Evolutionary conservation across 2,329 filamentous ascomycete genomes (phyloP), one percentile per base, ranked within the genome.

Genomic region (Aspergillus sp.): DNA sequence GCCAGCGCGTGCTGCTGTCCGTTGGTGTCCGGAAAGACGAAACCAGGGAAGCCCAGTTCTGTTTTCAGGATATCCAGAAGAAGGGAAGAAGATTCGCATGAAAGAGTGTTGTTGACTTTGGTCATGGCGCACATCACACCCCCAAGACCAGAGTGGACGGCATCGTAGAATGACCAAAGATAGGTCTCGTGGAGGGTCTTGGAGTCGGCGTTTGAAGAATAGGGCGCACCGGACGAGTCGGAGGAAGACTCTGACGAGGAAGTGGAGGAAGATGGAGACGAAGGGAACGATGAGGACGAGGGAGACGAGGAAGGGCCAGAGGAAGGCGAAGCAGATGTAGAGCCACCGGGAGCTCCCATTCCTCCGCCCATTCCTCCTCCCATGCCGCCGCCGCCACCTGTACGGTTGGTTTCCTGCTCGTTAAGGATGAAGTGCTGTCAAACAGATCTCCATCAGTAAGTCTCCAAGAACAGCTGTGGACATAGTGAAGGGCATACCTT

Each of bases 121-220:
- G 76, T 34, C 11, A 36, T 36, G 6, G 56, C 68, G 63, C 78
- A 79, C 77, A 80, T 80, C 16, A 78, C 61, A 6, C 71, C 72
- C 11, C 73, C 66, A 3, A 88, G 85, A 10, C 87, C 86, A 7
- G 87, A 87, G 50, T 78, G 78, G 49, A 90, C 81, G 1, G 86
- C 86, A 63, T 91, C 87, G 21, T 82, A 86, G 64, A 91, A 92
- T 0, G 88, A 88, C 88, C 88, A 91, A 25, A 87, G 75, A 65
- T 91, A 92, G 4, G 90, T 71, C 68, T 91, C 88, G 62, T 91
- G 88, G 65, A 91, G 75, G 1, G 88, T 87, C 56, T 87, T 83
- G 68, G 91, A 88, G 54, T 89, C 87, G 16, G 89, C 76, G 60
- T 87, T 88, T 31, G 62, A 62, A 13, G 58, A 64, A 81, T 19